Base-by-base conservation (phyloP, 352 stramenopile species). In the Globisporangium radiosum region DNA sequence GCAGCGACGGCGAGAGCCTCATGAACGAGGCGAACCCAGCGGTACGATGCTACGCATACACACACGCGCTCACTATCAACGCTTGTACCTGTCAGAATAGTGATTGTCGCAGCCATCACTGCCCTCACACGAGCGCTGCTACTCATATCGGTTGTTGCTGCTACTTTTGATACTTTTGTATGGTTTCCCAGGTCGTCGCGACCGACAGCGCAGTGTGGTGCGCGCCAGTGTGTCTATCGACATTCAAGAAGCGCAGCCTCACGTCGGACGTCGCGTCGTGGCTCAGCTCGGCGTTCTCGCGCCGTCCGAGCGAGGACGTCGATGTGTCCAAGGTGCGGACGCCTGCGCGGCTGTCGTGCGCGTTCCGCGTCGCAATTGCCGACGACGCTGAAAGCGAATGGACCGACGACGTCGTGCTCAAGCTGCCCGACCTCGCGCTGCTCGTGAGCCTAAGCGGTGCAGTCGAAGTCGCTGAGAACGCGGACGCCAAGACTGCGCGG, bases 181-280 rank as follows among this genome's bases (percentile, higher is more conserved):
- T 9, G 51, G 14, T 38, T 45, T 52, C 33, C 10, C 54, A 81
- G 70, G 10, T 71, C 15, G 50, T 81, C 25, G 57, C 72, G 17
- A 52, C 60, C 4, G 52, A 70, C 33, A 65, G 73, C 59, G 52
- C 25, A 33, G 68, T 58, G 19, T 82, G 76, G 73, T 77, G 72
- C 57, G 69, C 72, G 5, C 73, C 73, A 39, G 65, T 84, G 10
- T 84, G 72, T 37, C 33, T 86, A 19, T 68, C 76, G 54, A 67
- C 69, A 40, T 52, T 56, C 55, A 81, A 80, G 47, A 73, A 78
- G 45, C 71, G 70, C 51, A 84, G 72, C 38, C 66, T 86, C 54
- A 74, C 67, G 37, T 71, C 66, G 47, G 68, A 72, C 60, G 61
- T 86, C 1, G 75, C 73, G 15, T 82, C 70, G n/a, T 86, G 76